A percentile compares a stretch with the other conserved stretches of the same genome.
Evolutionary conservation across 176 grass and related monocot genomes (phyloP).

Genomic region (Microstegium vimineum): DNA sequence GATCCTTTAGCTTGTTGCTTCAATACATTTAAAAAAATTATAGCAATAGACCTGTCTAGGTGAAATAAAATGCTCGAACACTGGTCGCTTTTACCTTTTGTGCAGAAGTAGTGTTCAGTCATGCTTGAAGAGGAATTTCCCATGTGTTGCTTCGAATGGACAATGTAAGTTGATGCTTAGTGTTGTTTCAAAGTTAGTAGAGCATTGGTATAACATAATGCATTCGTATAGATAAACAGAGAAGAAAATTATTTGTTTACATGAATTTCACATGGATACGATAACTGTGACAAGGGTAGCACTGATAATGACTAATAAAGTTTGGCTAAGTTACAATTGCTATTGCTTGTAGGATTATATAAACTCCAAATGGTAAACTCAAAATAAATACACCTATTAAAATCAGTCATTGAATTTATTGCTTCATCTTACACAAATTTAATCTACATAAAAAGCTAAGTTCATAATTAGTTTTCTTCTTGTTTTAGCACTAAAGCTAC

Average conservation of each 20-base stretch:
- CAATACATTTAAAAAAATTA: neutral
- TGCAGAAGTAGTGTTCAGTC: slow-evolving; percentile 44
- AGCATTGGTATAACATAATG: neutral
- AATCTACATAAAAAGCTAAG: neutral
- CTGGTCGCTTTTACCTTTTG: slow-evolving; percentile 2
- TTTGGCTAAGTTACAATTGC: neutral
- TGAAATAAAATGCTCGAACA: slow-evolving; percentile 15
- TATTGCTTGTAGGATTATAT: neutral
- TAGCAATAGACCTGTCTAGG: neutral
- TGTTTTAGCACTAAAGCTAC: slow-evolving; percentile 9
- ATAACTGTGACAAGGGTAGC: neutral
- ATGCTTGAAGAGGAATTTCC: slow-evolving; percentile 84
- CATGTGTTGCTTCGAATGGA: slow-evolving; percentile 59
- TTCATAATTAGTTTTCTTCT: neutral
- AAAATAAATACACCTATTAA: slow-evolving; percentile 1
- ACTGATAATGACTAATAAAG: neutral
- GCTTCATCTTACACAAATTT: slow-evolving; percentile 8
- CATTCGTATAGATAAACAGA: neutral
- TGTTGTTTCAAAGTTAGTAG: neutral
- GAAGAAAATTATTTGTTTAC: neutral
- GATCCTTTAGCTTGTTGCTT: slow-evolving; percentile 26
- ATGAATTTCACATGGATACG: neutral
- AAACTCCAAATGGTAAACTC: neutral
- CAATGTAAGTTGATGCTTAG: slow-evolving; percentile 42
- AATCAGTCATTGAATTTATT: neutral